phyloP scores from a whole-genome alignment of 2,329 filamentous ascomycete genomes.

The Phoma herbarum region DNA sequence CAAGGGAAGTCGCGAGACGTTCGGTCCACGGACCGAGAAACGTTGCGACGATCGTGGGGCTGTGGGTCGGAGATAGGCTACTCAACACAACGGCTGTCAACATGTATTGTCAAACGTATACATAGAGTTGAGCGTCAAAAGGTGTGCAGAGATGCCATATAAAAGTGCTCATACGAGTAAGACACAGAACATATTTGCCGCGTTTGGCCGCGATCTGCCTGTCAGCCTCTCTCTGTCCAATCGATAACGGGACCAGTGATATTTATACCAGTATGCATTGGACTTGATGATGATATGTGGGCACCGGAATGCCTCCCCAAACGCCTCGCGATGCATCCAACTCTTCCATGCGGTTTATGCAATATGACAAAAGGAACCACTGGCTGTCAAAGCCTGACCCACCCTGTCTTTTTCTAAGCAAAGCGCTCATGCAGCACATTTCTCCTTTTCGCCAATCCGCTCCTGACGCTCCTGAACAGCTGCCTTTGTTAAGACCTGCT shows the following conservation, averaged over 20 bases:
- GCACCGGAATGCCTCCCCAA: background rate
- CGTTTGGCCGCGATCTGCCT: background rate
- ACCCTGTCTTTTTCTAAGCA: background rate
- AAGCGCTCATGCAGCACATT: conserved; percentile 24
- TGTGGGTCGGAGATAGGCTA: conserved; percentile 7
- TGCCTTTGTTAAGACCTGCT: background rate
- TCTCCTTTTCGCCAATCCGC: conserved; percentile 20
- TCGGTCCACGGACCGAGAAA: conserved; percentile 12
- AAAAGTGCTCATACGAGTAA: background rate
- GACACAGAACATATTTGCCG: background rate
- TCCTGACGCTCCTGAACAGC: conserved; percentile 10
- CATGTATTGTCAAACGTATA: background rate
- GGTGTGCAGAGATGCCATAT: background rate
- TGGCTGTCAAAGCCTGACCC: conserved; percentile 4
- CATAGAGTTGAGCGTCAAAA: background rate
- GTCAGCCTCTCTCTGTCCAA: background rate
- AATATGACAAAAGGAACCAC: conserved; percentile 24
- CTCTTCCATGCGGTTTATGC: conserved; percentile 7
- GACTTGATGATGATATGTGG: background rate
- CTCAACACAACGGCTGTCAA: background rate
- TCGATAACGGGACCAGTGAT: background rate
- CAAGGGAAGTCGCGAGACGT: conserved; percentile 8
- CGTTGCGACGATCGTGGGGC: conserved; percentile 17
- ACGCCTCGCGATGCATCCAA: conserved; percentile 25
- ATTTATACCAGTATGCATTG: background rate